Evolutionary conservation across 441 rosid species (phyloP).

Genomic region (Pelargonium citronellum): DNA sequence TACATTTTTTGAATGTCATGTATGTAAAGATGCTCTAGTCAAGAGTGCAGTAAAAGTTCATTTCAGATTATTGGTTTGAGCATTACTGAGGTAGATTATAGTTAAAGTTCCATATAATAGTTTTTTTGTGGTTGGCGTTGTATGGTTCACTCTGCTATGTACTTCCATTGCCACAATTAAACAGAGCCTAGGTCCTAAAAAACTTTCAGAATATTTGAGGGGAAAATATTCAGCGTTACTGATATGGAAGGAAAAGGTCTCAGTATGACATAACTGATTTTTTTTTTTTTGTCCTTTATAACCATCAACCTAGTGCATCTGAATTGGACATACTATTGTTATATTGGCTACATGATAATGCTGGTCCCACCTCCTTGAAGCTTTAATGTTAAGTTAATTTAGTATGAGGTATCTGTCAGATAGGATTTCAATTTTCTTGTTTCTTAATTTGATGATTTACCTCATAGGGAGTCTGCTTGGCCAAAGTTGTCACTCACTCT

Average conservation of each 20-base stretch:
- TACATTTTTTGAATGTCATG: background rate
- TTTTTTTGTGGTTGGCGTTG: no score
- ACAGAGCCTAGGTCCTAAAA: no score
- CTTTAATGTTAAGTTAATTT: background rate
- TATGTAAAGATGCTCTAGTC: background rate
- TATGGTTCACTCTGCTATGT: no score
- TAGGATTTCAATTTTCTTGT: conserved; percentile 2
- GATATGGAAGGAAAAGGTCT: no score
- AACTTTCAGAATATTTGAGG: no score
- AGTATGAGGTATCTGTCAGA: conserved; percentile 3
- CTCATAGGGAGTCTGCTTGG: background rate
- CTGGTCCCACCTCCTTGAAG: background rate
- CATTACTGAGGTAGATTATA: background rate
- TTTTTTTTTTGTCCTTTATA: no score
- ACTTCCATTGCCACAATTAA: no score
- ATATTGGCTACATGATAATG: background rate
- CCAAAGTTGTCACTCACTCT: background rate
- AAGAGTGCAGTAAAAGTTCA: background rate
- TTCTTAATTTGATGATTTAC: background rate
- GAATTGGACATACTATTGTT: conserved; percentile 6
- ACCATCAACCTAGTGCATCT: background rate
- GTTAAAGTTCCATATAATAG: no score
- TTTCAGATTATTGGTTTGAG: conserved; percentile 5
- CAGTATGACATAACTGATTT: no score
- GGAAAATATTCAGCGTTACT: no score